Evolutionary conservation across 345 rosid genomes (phyloP), one percentile per base, ranked within the genome.

Genomic region (Kernera saxatilis): DNA sequence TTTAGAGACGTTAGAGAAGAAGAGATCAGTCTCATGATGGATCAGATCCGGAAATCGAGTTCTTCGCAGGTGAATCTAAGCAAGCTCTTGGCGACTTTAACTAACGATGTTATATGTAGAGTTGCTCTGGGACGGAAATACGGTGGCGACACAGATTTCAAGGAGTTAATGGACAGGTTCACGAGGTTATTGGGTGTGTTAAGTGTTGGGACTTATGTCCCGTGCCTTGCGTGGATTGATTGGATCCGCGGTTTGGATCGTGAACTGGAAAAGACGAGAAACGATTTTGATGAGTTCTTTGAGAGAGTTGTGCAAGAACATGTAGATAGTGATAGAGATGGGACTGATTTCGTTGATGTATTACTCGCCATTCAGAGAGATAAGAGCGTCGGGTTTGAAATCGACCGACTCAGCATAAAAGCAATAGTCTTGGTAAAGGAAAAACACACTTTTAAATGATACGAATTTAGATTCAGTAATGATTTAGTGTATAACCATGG

Each of bases 81-180:
- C 13, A 80, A 78, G 44, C 8, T 58, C 1, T 64, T 82, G 5
- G 39, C 41, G 1, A n/a, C 26, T 4, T 40, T 78, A 2, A 77
- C 85, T 0, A 83, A 79, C 29, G 80, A 82, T 63, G 69, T 86
- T 17, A 32, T 78, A 18, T 83, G 85, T 43, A 73, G 88, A 72
- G 73, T 53, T 21, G 79, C 84, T 12, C 67, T 83, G 1, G 89
- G 94, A 41, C 78, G 79, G 62, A 86, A 82, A 72, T 78, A 86
- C 21, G 40, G 76, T 0, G 79, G 41, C 13, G 81, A 63, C 9
- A 73, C 27, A 8, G 81, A 57, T 65, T 82, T 84, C 30, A 70
- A 57, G 66, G 56, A 30, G 58, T 21, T 84, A 8, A 8, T 81
- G 57, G 8, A 11, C 0, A 79, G 78, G 60, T 53, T 84, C 4